These are phyloP conservation scores for Hyphodiscus hymeniophilus DNA, from an alignment of 495 filamentous ascomycete genomes.

Conservation along the genomic window DNA sequence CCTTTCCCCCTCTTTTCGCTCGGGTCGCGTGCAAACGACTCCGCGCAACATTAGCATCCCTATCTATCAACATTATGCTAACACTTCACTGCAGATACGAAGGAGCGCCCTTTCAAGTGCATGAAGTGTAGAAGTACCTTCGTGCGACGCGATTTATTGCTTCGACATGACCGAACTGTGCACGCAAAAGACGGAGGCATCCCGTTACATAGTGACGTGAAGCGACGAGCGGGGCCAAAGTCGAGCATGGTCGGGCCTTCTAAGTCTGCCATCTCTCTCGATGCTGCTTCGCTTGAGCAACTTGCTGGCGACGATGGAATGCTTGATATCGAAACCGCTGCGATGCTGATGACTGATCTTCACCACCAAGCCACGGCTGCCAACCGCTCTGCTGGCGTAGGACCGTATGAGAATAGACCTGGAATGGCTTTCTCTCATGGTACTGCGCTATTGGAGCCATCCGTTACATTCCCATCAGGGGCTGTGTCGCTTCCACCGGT, in stretches of 20 bases:
- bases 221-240: constrained; percentile 56
- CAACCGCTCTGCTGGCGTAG: constrained; percentile 47
- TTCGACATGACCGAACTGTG: constrained; percentile 96
- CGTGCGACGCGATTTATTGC: constrained; percentile 88
- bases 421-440: constrained; percentile 65
- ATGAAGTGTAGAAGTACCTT: constrained; percentile 97
- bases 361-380: constrained; percentile 91
- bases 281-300: constrained; percentile 85
- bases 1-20: constrained; percentile 1
- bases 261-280: constrained; percentile 76
- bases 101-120: constrained; percentile 98
- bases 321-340: constrained; percentile 95
- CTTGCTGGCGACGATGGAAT: constrained; percentile 89
- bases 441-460: constrained; percentile 57
- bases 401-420: constrained; percentile 59
- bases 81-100: constrained; percentile 61
- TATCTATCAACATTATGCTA: constrained; percentile 4
- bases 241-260: constrained; percentile 50
- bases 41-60: background rate
- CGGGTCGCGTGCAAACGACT: constrained; percentile 11
- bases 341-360: constrained; percentile 98
- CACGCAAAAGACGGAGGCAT: constrained; percentile 98
- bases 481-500: constrained; percentile 78
- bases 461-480: constrained; percentile 64
- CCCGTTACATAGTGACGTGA: constrained; percentile 88